These are phyloP conservation scores for Exophiala sideris DNA, from an alignment of 2,329 filamentous ascomycete genomes.

Conservation along the genomic window DNA sequence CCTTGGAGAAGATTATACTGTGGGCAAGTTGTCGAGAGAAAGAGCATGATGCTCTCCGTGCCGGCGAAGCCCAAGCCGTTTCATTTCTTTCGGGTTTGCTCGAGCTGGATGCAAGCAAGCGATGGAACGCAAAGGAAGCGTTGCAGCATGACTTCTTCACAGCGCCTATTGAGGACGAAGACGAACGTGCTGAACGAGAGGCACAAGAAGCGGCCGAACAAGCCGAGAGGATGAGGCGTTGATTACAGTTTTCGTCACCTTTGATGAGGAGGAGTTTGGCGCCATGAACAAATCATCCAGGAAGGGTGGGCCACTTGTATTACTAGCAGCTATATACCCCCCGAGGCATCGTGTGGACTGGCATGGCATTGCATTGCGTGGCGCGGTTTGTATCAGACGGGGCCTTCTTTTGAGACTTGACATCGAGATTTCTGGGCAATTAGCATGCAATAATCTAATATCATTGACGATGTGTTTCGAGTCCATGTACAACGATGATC, in stretches of 20 bases:
- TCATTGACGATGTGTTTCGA: too few relatives aligned
- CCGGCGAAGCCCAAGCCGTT: conserved; percentile 46
- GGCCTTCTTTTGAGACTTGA: not conserved
- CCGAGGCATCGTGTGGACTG: conserved; percentile 4
- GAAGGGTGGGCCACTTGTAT: conserved; percentile 10
- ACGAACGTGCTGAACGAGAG: conserved; percentile 25
- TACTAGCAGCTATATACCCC: conserved; percentile 22
- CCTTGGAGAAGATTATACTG: conserved; percentile 86
- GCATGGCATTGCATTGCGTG: conserved; percentile 8
- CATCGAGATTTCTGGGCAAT: not conserved
- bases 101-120: conserved; percentile 43
- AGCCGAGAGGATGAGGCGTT: conserved; percentile 7
- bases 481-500: too few relatives aligned
- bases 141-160: conserved; percentile 46
- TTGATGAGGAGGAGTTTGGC: too few relatives aligned
- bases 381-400: not conserved
- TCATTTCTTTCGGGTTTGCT: conserved; percentile 41
- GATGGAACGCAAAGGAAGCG: conserved; percentile 43
- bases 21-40: conserved; percentile 84
- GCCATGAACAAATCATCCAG: not conserved
- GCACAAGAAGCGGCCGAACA: conserved; percentile 20
- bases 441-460: not conserved
- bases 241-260: not conserved
- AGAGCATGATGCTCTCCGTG: conserved; percentile 47
- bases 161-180: conserved; percentile 33